These are phyloP conservation scores for Metroxylon sagu DNA, from an alignment of 176 grass and related monocot genomes.

Conservation along the genomic window DNA sequence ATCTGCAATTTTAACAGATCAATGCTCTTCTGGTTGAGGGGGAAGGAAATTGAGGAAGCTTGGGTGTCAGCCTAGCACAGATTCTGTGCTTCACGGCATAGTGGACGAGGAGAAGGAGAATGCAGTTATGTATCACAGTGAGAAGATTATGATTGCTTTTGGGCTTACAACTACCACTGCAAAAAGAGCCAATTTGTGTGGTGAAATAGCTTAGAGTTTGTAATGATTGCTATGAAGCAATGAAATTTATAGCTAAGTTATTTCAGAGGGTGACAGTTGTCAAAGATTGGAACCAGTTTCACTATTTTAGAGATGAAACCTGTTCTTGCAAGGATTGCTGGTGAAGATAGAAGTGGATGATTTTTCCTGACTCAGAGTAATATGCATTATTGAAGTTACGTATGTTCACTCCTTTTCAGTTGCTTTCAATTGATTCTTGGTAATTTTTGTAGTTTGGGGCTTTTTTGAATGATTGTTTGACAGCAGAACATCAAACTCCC, in stretches of 20 bases:
- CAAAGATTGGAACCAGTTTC: not conserved
- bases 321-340: slow-evolving; percentile 14
- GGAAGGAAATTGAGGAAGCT: slow-evolving; percentile 1
- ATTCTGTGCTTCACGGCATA: slow-evolving; percentile 5
- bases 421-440: too few species aligned
- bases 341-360: not conserved
- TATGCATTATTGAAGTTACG: too few species aligned
- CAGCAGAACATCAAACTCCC: too few species aligned
- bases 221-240: slow-evolving; percentile 9
- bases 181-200: not conserved
- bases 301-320: not conserved
- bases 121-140: slow-evolving; percentile 2
- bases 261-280: not conserved
- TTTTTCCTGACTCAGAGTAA: too few species aligned
- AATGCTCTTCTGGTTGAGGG: not conserved
- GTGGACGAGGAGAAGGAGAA: slow-evolving; percentile 14
- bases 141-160: slow-evolving; percentile 9
- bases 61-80: slow-evolving; percentile 1
- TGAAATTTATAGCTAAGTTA: slow-evolving; percentile 1
- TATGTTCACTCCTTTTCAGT: too few species aligned
- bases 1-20: too few species aligned
- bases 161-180: slow-evolving; percentile 1
- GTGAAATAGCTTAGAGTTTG: slow-evolving; percentile 6
- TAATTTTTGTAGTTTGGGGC: too few species aligned
- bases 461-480: too few species aligned